Conservation (phyloP, 768 basidiomycete species). For the Artomyces pyxidatus region DNA sequence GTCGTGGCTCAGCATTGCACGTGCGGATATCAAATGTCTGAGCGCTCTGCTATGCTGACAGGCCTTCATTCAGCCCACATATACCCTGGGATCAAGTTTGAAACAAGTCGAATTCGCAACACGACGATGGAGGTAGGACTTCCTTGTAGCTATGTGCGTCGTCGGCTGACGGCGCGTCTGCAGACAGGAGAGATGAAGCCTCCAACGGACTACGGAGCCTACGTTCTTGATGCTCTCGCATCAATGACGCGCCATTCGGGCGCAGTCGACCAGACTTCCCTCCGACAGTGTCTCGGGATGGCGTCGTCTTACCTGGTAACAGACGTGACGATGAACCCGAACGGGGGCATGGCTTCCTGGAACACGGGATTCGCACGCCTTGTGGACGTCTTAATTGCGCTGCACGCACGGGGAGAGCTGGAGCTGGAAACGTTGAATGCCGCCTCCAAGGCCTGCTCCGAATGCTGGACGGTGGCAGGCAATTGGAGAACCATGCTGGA, state of each 20-base stretch:
- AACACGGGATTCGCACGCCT: constrained; percentile 56
- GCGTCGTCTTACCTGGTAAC: constrained; percentile 75
- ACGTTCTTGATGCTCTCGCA: constrained; percentile 48
- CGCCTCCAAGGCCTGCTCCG: constrained; percentile 64
- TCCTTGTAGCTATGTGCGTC: too few relatives aligned
- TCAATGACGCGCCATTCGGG: constrained; percentile 39
- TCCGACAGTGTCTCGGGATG: constrained; percentile 59
- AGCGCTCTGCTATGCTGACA: too few relatives aligned
- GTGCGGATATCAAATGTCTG: too few relatives aligned
- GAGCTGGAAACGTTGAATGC: constrained; percentile 71
- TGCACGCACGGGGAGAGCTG: constrained; percentile 58
- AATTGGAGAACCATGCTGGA: constrained; percentile 63
- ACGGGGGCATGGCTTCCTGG: constrained; percentile 54
- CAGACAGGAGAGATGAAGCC: constrained; percentile 14
- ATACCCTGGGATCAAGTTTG: too few relatives aligned
- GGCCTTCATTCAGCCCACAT: too few relatives aligned
- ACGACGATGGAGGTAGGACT: too few relatives aligned
- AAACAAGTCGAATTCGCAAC: too few relatives aligned
- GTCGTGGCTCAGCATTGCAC: too few relatives aligned
- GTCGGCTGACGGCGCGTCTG: too few relatives aligned
- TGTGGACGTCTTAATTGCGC: constrained; percentile 64
- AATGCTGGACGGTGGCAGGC: constrained; percentile 70
- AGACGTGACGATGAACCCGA: constrained; percentile 58
- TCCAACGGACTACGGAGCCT: constrained; percentile 52
- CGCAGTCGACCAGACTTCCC: constrained; percentile 48